Evolutionary conservation across 371 early-diverging fungal genomes (phyloP).

Genomic region (Mucor circinelloides): DNA sequence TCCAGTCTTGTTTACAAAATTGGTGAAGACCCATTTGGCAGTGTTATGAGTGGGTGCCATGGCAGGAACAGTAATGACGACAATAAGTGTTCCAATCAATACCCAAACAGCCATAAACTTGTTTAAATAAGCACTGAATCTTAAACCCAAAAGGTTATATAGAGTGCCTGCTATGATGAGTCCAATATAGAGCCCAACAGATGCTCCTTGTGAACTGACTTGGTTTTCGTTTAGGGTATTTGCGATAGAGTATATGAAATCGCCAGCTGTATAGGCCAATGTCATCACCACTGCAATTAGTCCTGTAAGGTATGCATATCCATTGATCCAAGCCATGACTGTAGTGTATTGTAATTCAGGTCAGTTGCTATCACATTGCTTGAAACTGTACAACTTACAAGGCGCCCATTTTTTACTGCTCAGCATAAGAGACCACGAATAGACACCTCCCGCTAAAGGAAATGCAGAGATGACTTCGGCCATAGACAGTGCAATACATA

Average conservation of each 20-base stretch:
- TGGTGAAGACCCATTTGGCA: slow-evolving; percentile 46
- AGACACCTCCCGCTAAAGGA: slow-evolving; percentile 42
- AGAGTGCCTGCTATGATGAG: slow-evolving; percentile 20
- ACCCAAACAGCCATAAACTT: slow-evolving; percentile 36
- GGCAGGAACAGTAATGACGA: slow-evolving; percentile 35
- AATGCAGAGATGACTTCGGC: slow-evolving; percentile 41
- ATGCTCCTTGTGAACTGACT: slow-evolving; percentile 30
- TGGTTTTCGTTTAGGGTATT: slow-evolving; percentile 20
- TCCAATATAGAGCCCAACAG: slow-evolving; percentile 36
- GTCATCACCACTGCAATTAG: slow-evolving; percentile 33
- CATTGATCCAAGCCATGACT: slow-evolving; percentile 47
- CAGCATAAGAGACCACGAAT: slow-evolving; percentile 37
- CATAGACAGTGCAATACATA: slow-evolving; percentile 40
- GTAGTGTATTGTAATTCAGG: background rate
- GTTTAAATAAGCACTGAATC: slow-evolving; percentile 30
- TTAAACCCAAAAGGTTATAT: slow-evolving; percentile 29
- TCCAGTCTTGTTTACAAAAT: slow-evolving; percentile 43
- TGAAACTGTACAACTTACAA: slow-evolving; percentile 20
- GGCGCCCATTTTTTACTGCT: slow-evolving; percentile 40
- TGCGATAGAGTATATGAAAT: slow-evolving; percentile 31
- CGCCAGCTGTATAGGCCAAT: slow-evolving; percentile 30
- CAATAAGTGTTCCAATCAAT: slow-evolving; percentile 28
- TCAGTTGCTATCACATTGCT: background rate
- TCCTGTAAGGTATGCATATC: slow-evolving; percentile 36
- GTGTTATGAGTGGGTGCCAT: slow-evolving; percentile 40